phyloP scores from a whole-genome alignment of 352 stramenopile species.

The Stramenopiles sp. region DNA sequence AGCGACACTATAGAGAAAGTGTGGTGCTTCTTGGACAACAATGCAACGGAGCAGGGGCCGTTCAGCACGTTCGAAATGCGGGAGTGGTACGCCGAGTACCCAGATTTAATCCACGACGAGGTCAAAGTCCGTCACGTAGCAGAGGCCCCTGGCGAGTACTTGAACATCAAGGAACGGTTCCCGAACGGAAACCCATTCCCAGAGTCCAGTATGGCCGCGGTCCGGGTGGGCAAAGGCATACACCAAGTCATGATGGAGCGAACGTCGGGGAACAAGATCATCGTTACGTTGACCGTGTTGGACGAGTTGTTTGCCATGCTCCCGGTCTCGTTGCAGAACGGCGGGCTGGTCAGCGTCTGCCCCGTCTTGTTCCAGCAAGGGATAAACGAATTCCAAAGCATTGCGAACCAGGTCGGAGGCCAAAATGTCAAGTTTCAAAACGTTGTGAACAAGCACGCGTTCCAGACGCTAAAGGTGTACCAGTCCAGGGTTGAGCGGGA shows the following conservation, averaged over 20 bases:
- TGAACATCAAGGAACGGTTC: background rate
- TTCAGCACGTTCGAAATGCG: slow-evolving; percentile 5
- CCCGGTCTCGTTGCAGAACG: background rate
- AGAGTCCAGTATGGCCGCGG: slow-evolving; percentile 7
- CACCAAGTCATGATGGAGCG: slow-evolving; percentile 9
- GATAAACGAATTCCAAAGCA: slow-evolving; percentile 11
- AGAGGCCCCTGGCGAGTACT: background rate
- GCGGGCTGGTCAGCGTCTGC: background rate
- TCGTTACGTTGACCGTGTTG: background rate
- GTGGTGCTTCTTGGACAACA: background rate
- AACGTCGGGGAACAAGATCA: background rate
- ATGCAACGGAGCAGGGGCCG: background rate
- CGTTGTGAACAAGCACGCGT: background rate
- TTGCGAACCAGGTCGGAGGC: background rate
- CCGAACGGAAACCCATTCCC: slow-evolving; percentile 11
- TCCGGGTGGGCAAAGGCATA: background rate
- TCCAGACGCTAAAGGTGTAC: background rate
- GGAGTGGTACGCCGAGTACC: slow-evolving; percentile 2
- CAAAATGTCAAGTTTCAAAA: background rate
- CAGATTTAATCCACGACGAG: background rate
- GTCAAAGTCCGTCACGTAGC: background rate
- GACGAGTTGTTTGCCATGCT: background rate
- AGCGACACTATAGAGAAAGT: background rate
- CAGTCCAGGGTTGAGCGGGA: background rate
- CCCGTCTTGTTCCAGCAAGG: background rate